A percentile compares a stretch with the other conserved stretches of the same genome.
These are phyloP conservation scores for Tylopilus rubrobrunneus DNA, from an alignment of 768 basidiomycete species.

Conservation along the genomic window DNA sequence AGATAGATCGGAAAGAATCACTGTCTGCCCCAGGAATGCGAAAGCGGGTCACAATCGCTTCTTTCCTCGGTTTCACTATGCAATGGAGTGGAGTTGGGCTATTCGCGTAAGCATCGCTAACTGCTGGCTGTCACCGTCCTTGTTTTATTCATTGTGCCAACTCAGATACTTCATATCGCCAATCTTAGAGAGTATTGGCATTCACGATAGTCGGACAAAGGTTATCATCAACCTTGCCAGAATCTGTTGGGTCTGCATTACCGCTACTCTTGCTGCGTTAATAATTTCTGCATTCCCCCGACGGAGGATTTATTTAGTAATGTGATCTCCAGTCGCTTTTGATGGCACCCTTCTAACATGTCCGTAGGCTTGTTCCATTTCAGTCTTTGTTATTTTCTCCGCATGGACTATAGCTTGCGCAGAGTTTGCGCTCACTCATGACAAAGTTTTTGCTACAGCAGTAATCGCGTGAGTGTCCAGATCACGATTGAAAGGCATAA, in stretches of 20 bases:
- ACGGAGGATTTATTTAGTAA: slow-evolving; percentile 8
- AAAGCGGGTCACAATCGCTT: slow-evolving; percentile 14
- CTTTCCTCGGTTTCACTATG: slow-evolving; percentile 12
- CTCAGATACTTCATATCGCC: background rate
- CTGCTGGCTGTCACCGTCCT: background rate
- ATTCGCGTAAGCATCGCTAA: background rate
- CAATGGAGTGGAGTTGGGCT: slow-evolving; percentile 5
- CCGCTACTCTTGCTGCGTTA: background rate
- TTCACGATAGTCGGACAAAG: slow-evolving; percentile 16
- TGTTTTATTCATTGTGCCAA: background rate
- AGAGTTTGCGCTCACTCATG: slow-evolving; percentile 8
- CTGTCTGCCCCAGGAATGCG: slow-evolving; percentile 15
- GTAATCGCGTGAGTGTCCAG: slow-evolving; percentile 9
- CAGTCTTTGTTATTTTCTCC: slow-evolving; percentile 12
- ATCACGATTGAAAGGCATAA: background rate
- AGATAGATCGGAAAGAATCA: background rate
- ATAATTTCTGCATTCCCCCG: slow-evolving; percentile 6
- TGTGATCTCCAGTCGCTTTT: background rate
- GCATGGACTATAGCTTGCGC: slow-evolving; percentile 17
- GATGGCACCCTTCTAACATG: background rate
- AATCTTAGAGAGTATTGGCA: slow-evolving; percentile 10
- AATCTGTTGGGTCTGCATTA: slow-evolving; percentile 7
- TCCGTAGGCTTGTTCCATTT: slow-evolving; percentile 6
- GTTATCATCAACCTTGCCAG: slow-evolving; percentile 7
- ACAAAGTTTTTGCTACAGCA: background rate